Base-by-base conservation (phyloP, 257 asterid genomes). In the Solanum neorickii region DNA sequence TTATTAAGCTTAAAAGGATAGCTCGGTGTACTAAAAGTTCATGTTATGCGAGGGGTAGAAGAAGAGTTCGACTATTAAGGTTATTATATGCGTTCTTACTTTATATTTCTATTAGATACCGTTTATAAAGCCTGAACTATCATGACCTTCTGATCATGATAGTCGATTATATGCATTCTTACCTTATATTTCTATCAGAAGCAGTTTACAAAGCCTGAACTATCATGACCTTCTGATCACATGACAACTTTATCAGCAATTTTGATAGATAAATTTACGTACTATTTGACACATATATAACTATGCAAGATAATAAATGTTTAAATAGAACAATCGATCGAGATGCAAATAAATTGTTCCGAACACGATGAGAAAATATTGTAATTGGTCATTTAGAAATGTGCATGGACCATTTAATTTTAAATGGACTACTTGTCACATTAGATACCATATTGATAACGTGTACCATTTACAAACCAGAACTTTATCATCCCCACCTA, bases 391-490 rank as follows among this genome's bases (percentile, higher is more conserved):
- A 23, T 75, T 44, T 77, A 77, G 39, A n/a, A 56, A 56, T n/a
- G 52, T 42, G 83, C 37, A 76, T 42, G 83, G 9, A 76, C 60
- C 35, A 3, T 46, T 46, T 25, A 74, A 75, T 23, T 21, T 21
- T 39, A 25, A 16, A 4, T 27, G 62, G 25, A 25, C 29, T 35
- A 73, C 14, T 25, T 42, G 59, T 46, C 66, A 78, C 84, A 27
- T 27, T 21, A 1, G 94, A 86, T 41, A 84, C 84, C 87, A 69
- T 85, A 74, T 80, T 88, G 49, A 73, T 74, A 66, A 86, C 89
- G 88, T 86, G 91, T 83, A 49, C 76, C 35, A 74, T 84, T 87
- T 62, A 75, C 41, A 31, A 83, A 60, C 90, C 93, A 87, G 42
- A 86, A 78, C 66, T 83, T 73, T 83, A 44, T 20, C 35, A 56